Base-by-base conservation (phyloP, 2,329 filamentous ascomycete genomes). In the Fusarium verticillioides region DNA sequence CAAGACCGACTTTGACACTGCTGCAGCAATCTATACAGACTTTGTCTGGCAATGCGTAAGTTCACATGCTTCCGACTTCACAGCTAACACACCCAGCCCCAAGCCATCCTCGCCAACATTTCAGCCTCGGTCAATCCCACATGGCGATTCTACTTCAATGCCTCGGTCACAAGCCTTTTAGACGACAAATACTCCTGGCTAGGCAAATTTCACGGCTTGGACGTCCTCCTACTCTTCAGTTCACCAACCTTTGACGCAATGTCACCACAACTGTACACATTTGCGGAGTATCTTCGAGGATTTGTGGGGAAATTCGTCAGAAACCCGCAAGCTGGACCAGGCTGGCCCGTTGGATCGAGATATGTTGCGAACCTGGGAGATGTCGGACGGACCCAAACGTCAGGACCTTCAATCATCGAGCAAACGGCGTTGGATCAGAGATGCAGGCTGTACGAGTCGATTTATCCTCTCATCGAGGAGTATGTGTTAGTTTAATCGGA, bases 71-170 rank as follows among this genome's bases (percentile, higher is more conserved):
- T 10, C 10, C 3, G n/a, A 7, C 47, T 21, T 36, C 28, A 16
- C 5, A 15, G 32, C 58, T 73, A 36, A 76, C 66, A 44, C 0
- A 18, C 2, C 44, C 43, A 79, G 77, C 78, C 78, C 9, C 75
- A 79, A 18, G 66, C 53, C 4, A 76, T 75, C 4, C 63, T 78
- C 0, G 74, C 78, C 47, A 70, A 73, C n/a, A 47, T 71, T 6
- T 76, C 78, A 2, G 52, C 77, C 3, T 59, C 72, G 1, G 34
- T 69, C 7, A 75, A 64, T 26, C 70, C 78, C 19, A 76, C 74
- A 3, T 80, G 79, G 79, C 72, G 76, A 18, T 78, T 74, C 62
- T 72, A 69, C 67, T 78, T 77, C 71, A 80, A 79, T 54, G 46
- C 68, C 10, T 80, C 78, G 4, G 47, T 76, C 28, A 62, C 69